These are phyloP conservation scores for Wickerhamomyces hampshirensis DNA, from an alignment of 805 yeast genomes.

Conservation along the genomic window DNA sequence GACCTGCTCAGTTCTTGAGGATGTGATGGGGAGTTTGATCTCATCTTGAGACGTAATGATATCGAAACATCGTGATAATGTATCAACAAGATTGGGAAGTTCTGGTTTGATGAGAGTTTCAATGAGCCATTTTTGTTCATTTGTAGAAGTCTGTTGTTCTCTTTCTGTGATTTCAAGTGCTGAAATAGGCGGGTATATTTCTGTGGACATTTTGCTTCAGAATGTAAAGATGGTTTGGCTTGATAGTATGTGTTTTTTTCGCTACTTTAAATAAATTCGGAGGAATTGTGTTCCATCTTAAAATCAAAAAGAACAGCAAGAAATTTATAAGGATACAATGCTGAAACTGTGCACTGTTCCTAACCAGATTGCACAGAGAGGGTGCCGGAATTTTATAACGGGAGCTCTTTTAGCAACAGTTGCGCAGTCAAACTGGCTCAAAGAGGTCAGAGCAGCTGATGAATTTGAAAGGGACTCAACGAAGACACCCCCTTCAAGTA, in stretches of 20 bases:
- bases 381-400: slow-evolving; percentile 12
- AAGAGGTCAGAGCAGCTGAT: slow-evolving; percentile 52
- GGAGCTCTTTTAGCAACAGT: slow-evolving; percentile 19
- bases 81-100: slow-evolving; percentile 41
- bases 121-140: slow-evolving; percentile 44
- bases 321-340: too few relatives aligned
- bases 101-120: slow-evolving; percentile 42
- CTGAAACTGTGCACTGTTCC: too few relatives aligned
- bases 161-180: slow-evolving; percentile 12
- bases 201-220: slow-evolving; percentile 32
- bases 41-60: slow-evolving; percentile 34
- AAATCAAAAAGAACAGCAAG: too few relatives aligned
- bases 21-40: slow-evolving; percentile 53
- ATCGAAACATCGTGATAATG: slow-evolving; percentile 36
- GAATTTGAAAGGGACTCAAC: slow-evolving; percentile 55
- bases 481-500: slow-evolving; percentile 35
- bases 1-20: slow-evolving; percentile 48
- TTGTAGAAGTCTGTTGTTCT: slow-evolving; percentile 4
- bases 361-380: too few relatives aligned
- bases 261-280: too few relatives aligned
- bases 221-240: too few relatives aligned
- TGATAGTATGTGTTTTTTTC: too few relatives aligned
- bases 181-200: slow-evolving; percentile 28
- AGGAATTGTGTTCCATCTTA: too few relatives aligned
- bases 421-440: slow-evolving; percentile 25